Evolutionary conservation across 345 rosid species (phyloP).

Genomic region (Citrus medica): DNA sequence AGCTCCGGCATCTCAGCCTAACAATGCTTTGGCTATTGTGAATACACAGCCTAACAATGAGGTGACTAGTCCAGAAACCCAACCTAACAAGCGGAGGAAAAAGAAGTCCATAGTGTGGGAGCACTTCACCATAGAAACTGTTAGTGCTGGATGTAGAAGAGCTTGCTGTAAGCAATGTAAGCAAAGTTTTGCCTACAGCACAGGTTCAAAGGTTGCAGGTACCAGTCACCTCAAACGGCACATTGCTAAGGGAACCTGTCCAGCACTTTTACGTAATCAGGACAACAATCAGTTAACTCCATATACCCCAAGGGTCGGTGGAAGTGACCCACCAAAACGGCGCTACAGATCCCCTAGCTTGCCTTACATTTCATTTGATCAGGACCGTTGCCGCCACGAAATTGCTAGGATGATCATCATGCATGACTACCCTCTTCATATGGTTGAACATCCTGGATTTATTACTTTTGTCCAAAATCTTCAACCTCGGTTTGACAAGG

Average conservation of each 20-base stretch:
- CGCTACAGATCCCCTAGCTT: conserved; percentile 57
- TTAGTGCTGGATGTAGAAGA: conserved; percentile 72
- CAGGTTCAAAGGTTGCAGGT: conserved; percentile 89
- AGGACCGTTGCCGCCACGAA: conserved; percentile 73
- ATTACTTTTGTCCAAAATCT: conserved; percentile 67
- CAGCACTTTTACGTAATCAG: conserved; percentile 48
- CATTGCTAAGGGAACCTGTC: conserved; percentile 86
- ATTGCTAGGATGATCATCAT: conserved; percentile 80
- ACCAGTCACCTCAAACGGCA: conserved; percentile 96
- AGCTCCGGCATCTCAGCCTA: conserved; percentile 3
- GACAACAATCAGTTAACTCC: conserved; percentile 43
- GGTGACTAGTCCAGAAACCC: conserved; percentile 36
- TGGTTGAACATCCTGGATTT: conserved; percentile 86
- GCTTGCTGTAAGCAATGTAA: conserved; percentile 93
- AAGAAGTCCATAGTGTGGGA: conserved; percentile 98
- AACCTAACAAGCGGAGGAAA: conserved; percentile 58
- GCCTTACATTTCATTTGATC: conserved; percentile 55
- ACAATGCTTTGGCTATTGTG: conserved; percentile 3
- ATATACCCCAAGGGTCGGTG: conserved; percentile 45
- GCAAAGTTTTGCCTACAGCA: conserved; percentile 97
- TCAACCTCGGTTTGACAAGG: conserved; percentile 70
- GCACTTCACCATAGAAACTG: conserved; percentile 70
- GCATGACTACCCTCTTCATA: conserved; percentile 89
- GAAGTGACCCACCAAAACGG: conserved; percentile 60
- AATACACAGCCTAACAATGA: conserved; percentile 20